Base-by-base conservation (phyloP, 306 rosid genomes). In the Cucurbita argyrosperma region DNA sequence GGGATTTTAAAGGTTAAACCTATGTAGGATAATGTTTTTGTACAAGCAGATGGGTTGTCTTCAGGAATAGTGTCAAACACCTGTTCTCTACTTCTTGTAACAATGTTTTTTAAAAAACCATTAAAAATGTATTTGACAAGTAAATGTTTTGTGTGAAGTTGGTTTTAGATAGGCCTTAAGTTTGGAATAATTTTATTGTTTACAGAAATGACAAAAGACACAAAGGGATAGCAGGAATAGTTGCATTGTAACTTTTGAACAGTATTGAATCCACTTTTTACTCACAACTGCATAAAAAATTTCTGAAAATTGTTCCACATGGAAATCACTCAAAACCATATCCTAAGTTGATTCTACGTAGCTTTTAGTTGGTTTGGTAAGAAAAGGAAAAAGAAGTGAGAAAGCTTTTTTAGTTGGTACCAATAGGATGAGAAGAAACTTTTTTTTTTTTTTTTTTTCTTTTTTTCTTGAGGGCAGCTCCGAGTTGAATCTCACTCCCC, bases 401-500 rank as follows among this genome's bases (percentile, higher is more conserved):
- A 15, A 16, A 15, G 7, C 47, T 38, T 38, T 38, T 14, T 38
- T 38, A 62, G 49, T 61, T 38, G 21, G 15, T n/a, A 37, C 68
- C 68, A 61, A 39, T 62, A 39, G 15, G 69, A 38, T 62, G 47
- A 62, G 69, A 62, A 16, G 46, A 62, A 62, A 13, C 23, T 23
- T 30, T 30, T 26, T 26, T 26, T 26, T 1, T 26, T 1, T 26
- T 8, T 8, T 1, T 15, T 5, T 62, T 6, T 8, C 0, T 37
- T 4, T 8, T 9, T 37, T 38, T 8, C 21, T 62, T 23, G 26
- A 57, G 42, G 71, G 51, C 51, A 10, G 12, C 30, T 64, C 51
- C 71, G 10, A 64, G 71, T 64, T 64, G 52, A 64, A 63, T 63
- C 70, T 63, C 51, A 64, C 37, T 64, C 52, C 10, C 71, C 52